A percentile compares a stretch with the other conserved stretches of the same genome.
Conservation (phyloP, 1,284 basidiomycete genomes). For the Trametes versicolor region DNA sequence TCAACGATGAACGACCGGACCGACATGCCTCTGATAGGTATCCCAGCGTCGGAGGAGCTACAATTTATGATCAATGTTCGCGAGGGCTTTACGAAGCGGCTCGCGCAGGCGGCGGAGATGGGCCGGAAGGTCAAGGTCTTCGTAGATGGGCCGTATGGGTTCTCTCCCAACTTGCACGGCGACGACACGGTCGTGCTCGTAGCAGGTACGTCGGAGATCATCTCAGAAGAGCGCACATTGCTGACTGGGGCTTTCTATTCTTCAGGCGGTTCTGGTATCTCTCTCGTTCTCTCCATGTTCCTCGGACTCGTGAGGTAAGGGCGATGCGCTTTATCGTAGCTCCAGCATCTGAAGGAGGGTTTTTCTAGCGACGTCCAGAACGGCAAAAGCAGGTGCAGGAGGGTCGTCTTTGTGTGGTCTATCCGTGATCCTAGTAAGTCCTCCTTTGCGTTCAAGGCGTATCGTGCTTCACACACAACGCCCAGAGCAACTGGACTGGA, state of each 20-base stretch:
- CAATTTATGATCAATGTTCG: conserved; percentile 61
- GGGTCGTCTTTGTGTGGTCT: conserved; percentile 56
- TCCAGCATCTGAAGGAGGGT: neutral
- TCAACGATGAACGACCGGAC: neutral
- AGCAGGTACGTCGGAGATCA: conserved; percentile 49
- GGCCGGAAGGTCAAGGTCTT: conserved; percentile 49
- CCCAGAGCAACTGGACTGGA: conserved; percentile 51
- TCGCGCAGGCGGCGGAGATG: conserved; percentile 47
- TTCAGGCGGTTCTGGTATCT: conserved; percentile 60
- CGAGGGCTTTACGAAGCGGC: conserved; percentile 57
- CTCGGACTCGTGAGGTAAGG: conserved; percentile 53
- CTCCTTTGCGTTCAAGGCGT: neutral
- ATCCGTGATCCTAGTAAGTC: conserved; percentile 51
- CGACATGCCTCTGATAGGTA: neutral
- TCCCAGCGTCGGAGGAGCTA: conserved; percentile 49
- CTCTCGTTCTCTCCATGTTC: conserved; percentile 58
- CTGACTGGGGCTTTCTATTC: neutral
- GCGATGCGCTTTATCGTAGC: neutral
- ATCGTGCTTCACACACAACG: neutral
- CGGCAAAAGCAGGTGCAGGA: conserved; percentile 42
- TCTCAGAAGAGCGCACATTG: neutral
- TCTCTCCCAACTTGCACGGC: conserved; percentile 52
- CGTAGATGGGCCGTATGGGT: conserved; percentile 64
- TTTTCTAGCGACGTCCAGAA: conserved; percentile 38
- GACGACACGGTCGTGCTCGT: conserved; percentile 58